A percentile compares a stretch with the other conserved stretches of the same genome.
Conservation (phyloP, 2,329 filamentous ascomycete genomes). For the Daldinia sp. region DNA sequence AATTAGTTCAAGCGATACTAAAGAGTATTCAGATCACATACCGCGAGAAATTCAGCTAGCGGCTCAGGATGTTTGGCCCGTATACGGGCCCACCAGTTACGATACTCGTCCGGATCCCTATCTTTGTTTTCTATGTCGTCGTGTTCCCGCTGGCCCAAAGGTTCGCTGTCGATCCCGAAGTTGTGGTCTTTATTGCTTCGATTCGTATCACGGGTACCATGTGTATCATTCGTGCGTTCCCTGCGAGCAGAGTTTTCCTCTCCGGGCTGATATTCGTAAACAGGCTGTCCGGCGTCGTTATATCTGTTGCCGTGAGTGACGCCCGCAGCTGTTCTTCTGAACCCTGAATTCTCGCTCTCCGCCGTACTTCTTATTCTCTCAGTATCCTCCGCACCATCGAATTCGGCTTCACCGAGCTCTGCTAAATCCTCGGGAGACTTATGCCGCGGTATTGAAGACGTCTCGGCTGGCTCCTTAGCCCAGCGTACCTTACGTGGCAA, state of each 20-base stretch:
- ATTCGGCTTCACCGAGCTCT: slow-evolving; percentile 21
- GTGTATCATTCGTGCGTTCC: slow-evolving; percentile 25
- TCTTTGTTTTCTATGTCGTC: slow-evolving; percentile 34
- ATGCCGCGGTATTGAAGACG: neutral
- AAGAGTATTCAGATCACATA: slow-evolving; percentile 15
- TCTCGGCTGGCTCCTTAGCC: slow-evolving; percentile 13
- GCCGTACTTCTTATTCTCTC: neutral
- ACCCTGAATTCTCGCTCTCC: neutral
- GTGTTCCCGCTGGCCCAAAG: slow-evolving; percentile 36
- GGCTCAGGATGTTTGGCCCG: slow-evolving; percentile 44
- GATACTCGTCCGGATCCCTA: slow-evolving; percentile 36
- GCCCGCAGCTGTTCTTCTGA: slow-evolving; percentile 22
- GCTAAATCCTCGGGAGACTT: slow-evolving; percentile 26
- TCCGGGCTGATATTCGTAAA: slow-evolving; percentile 26
- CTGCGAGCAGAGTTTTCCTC: neutral
- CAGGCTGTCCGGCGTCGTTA: slow-evolving; percentile 31
- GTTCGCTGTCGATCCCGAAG: slow-evolving; percentile 42
- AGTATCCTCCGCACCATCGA: neutral
- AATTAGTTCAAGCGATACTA: slow-evolving; percentile 1
- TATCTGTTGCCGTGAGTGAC: slow-evolving; percentile 15
- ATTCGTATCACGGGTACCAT: neutral
- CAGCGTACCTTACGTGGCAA: slow-evolving; percentile 37
- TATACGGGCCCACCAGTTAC: slow-evolving; percentile 45
- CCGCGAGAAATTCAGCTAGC: slow-evolving; percentile 42
- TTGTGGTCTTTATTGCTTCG: slow-evolving; percentile 20